A percentile compares a stretch with the other conserved stretches of the same genome.
These are phyloP conservation scores for Trichoderma lentiforme DNA, from an alignment of 2,329 filamentous ascomycete species.

Conservation along the genomic window DNA sequence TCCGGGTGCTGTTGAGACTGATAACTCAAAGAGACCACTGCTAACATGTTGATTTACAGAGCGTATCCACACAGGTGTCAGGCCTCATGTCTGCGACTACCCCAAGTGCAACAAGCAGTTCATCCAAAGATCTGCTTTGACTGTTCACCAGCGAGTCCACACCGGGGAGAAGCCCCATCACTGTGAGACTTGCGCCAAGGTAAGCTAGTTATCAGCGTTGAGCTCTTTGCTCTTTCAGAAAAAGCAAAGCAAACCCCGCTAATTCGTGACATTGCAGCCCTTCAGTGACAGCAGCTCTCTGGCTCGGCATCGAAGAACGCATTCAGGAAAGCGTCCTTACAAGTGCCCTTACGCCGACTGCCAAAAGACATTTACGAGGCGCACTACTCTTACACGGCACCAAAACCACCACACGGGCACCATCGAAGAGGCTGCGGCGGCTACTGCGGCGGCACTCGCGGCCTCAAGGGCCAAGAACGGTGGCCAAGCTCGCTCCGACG, in stretches of 20 bases:
- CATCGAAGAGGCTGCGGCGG: conserved; percentile 86
- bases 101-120: conserved; percentile 91
- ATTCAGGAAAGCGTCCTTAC: conserved; percentile 93
- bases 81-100: conserved; percentile 89
- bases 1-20: neutral
- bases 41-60: conserved; percentile 55
- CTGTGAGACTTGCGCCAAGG: conserved; percentile 96
- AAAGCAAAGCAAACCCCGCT: neutral
- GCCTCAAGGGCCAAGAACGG: conserved; percentile 42
- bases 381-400: conserved; percentile 90
- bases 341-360: conserved; percentile 97
- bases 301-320: conserved; percentile 88
- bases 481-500: conserved; percentile 60
- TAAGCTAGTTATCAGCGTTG: conserved; percentile 40
- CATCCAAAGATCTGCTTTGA: conserved; percentile 92
- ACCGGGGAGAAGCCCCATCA: conserved; percentile 98
- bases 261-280: conserved; percentile 45
- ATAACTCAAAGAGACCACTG: neutral
- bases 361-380: conserved; percentile 95
- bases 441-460: conserved; percentile 82
- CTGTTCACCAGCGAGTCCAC: conserved; percentile 91
- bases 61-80: conserved; percentile 87
- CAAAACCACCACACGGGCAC: conserved; percentile 95
- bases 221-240: neutral
- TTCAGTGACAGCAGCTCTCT: conserved; percentile 96